Evolutionary conservation across 768 basidiomycete genomes (phyloP).

Genomic region (Hydnum rufescens): DNA sequence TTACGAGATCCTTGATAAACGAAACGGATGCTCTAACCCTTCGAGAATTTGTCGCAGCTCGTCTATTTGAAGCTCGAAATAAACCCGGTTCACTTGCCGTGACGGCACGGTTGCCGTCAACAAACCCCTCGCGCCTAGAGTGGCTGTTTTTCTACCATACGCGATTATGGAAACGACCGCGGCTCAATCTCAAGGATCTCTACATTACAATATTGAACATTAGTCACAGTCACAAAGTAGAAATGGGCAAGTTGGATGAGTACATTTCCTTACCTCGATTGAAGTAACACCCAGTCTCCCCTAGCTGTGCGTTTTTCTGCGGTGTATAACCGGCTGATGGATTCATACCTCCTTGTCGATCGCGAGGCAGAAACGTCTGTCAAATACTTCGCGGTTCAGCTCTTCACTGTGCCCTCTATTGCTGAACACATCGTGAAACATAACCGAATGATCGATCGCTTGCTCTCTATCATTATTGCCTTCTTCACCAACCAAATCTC

Average conservation of each 20-base stretch:
- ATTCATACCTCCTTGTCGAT: conserved; percentile 80
- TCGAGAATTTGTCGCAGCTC: conserved; percentile 50
- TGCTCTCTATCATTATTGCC: conserved; percentile 67
- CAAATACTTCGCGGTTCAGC: conserved; percentile 79
- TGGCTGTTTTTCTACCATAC: conserved; percentile 67
- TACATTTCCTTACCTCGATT: neutral
- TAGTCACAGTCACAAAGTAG: conserved; percentile 53
- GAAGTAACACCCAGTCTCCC: neutral
- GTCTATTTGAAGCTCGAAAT: conserved; percentile 42
- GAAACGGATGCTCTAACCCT: conserved; percentile 46
- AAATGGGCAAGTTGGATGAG: conserved; percentile 38
- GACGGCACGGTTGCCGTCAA: conserved; percentile 19
- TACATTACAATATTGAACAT: conserved; percentile 57
- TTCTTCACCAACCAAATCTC: conserved; percentile 86
- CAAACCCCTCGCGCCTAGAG: conserved; percentile 43
- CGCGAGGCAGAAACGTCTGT: conserved; percentile 90
- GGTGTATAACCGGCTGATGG: conserved; percentile 71
- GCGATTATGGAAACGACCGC: conserved; percentile 66
- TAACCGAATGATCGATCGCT: conserved; percentile 50
- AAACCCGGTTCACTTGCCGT: conserved; percentile 28
- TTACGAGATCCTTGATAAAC: conserved; percentile 39
- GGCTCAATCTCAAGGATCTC: conserved; percentile 62
- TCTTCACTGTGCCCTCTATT: conserved; percentile 82
- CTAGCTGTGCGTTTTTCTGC: conserved; percentile 66
- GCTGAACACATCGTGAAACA: conserved; percentile 57